These are phyloP conservation scores for Tolypocladium tropicale DNA, from an alignment of 2,329 filamentous ascomycete genomes.

Conservation along the genomic window DNA sequence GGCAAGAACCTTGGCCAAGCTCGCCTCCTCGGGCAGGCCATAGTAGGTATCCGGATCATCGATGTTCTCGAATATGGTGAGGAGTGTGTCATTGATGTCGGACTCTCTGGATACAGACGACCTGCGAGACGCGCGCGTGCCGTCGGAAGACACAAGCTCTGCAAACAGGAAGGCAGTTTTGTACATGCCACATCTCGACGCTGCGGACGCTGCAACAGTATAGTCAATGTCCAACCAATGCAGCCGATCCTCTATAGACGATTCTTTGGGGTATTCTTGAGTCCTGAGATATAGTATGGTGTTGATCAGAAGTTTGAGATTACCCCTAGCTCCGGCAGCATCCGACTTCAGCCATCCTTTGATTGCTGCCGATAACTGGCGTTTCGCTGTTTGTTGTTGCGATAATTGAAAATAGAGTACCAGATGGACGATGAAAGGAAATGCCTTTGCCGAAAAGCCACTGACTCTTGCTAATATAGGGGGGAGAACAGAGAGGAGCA, in stretches of 20 bases:
- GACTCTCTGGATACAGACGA: constrained; percentile 48
- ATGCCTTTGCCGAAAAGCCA: constrained; percentile 60
- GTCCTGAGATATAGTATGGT: constrained; percentile 81
- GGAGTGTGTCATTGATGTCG: constrained; percentile 57
- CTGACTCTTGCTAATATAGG: constrained; percentile 56
- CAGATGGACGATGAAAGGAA: constrained; percentile 80
- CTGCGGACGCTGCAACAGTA: constrained; percentile 57
- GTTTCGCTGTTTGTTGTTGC: constrained; percentile 47
- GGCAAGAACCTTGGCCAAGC: constrained; percentile 65
- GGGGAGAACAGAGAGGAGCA: constrained; percentile 58
- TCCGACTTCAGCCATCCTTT: constrained; percentile 48
- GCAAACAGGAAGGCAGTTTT: constrained; percentile 78
- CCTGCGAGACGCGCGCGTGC: constrained; percentile 49
- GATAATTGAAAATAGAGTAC: constrained; percentile 61
- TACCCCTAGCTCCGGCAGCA: constrained; percentile 37
- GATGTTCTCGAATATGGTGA: constrained; percentile 81
- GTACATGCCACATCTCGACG: constrained; percentile 70
- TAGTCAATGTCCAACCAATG: constrained; percentile 84
- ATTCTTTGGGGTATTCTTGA: constrained; percentile 64
- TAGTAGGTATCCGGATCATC: constrained; percentile 97
- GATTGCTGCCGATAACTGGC: constrained; percentile 54
- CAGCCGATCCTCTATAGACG: constrained; percentile 66
- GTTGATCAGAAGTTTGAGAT: constrained; percentile 64
- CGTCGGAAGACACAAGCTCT: constrained; percentile 57
- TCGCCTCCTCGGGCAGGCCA: constrained; percentile 70